A percentile compares a stretch with the other conserved stretches of the same genome.
These are phyloP conservation scores for Plasmodium yoelii DNA, from an alignment of 169 alveolate genomes.

Conservation along the genomic window DNA sequence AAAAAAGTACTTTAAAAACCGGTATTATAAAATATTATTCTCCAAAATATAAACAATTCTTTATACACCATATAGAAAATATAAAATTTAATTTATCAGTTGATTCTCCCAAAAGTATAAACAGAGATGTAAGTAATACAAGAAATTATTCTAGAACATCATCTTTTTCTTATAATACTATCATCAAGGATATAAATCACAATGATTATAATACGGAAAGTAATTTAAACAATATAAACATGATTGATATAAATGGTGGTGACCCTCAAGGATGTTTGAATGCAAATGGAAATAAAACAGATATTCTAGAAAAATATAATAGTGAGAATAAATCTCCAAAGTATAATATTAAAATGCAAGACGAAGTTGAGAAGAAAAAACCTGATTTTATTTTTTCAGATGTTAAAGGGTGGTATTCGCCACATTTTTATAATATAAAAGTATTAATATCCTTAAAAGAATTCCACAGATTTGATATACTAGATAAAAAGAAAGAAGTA, in stretches of 20 bases:
- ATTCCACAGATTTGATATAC: slow-evolving; percentile 58
- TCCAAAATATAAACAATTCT: slow-evolving; percentile 71
- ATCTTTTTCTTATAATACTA: not conserved
- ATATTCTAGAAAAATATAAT: slow-evolving; percentile 8
- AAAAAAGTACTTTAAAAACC: slow-evolving; percentile 37
- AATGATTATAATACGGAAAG: not conserved
- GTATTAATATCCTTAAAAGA: slow-evolving; percentile 30
- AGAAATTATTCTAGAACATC: not conserved
- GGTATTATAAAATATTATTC: slow-evolving; percentile 76
- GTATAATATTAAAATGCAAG: slow-evolving; percentile 14
- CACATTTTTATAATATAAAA: slow-evolving; percentile 68
- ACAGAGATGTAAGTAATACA: not conserved
- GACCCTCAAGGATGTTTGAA: not conserved
- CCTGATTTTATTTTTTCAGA: slow-evolving; percentile 46
- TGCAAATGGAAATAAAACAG: not conserved
- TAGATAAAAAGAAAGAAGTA: slow-evolving; percentile 38
- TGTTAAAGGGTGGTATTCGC: slow-evolving; percentile 74
- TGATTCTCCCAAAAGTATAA: slow-evolving; percentile 31
- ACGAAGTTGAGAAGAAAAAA: slow-evolving; percentile 40
- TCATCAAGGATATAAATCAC: not conserved
- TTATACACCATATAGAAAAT: slow-evolving; percentile 69
- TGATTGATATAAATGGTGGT: not conserved
- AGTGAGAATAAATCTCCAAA: not conserved
- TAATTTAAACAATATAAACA: not conserved
- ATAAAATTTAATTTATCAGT: slow-evolving; percentile 3